A percentile compares a stretch with the other conserved stretches of the same genome.
Evolutionary conservation across 306 rosid genomes (phyloP).

Genomic region (Cucumis melo): DNA sequence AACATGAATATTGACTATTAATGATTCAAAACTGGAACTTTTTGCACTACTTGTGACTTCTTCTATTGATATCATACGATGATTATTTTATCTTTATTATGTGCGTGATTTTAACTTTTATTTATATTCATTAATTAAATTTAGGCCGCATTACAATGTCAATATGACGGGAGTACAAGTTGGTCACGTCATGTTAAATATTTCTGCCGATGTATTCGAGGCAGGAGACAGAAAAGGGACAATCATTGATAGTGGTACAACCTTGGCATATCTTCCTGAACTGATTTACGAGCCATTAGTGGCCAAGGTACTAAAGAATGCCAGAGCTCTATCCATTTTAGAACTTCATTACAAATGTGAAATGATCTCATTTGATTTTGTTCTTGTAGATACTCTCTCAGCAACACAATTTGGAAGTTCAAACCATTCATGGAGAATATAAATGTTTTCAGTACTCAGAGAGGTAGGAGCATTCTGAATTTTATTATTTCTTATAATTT

Average conservation of each 20-base stretch:
- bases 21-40: not conserved
- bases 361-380: not conserved
- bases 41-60: not conserved
- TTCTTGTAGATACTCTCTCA: constrained; percentile 53
- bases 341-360: not conserved
- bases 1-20: not conserved
- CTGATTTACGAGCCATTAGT: constrained; percentile 66
- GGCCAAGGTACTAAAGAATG: constrained; percentile 33
- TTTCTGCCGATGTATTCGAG: constrained; percentile 49
- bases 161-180: constrained; percentile 91
- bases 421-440: constrained; percentile 72
- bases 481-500: not conserved
- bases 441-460: constrained; percentile 76
- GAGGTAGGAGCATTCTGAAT: constrained; percentile 40
- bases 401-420: constrained; percentile 63
- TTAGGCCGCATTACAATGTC: constrained; percentile 84
- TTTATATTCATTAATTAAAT: constrained; percentile 6
- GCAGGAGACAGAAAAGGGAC: constrained; percentile 69
- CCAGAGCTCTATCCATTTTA: not conserved
- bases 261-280: constrained; percentile 98
- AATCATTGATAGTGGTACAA: constrained; percentile 93
- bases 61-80: not conserved
- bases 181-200: constrained; percentile 43
- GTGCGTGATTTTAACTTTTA: not conserved
- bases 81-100: not conserved